phyloP scores from a whole-genome alignment of 139 green algal genomes.

The Picochlorum sp. region DNA sequence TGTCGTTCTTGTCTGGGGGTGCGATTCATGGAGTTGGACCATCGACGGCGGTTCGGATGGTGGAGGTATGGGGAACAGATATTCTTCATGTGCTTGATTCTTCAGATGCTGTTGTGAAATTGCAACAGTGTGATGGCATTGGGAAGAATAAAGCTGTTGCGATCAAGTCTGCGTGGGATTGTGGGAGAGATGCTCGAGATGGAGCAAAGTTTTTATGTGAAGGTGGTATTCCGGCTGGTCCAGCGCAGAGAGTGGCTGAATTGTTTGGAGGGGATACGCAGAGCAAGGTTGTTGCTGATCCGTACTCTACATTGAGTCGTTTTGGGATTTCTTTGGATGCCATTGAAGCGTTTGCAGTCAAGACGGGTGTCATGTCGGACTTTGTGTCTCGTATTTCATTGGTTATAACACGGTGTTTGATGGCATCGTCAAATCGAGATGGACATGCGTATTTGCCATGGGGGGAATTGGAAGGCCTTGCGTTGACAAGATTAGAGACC shows the following conservation, averaged over 20 bases:
- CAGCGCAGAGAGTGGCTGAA: conserved; percentile 19
- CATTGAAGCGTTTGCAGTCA: conserved; percentile 29
- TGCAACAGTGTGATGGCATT: conserved; percentile 16
- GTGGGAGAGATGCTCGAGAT: conserved; percentile 4
- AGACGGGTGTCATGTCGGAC: conserved; percentile 10
- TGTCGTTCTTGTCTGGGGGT: conserved; percentile 25
- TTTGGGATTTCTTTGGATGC: conserved; percentile 12
- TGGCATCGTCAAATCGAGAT: conserved; percentile 8
- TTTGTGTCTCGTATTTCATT: conserved; percentile 23
- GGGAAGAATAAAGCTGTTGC: conserved; percentile 8
- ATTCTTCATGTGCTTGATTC: conserved; percentile 27
- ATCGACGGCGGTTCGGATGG: conserved; percentile 22
- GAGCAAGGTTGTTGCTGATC: conserved; percentile 4
- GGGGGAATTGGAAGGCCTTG: conserved; percentile 14
- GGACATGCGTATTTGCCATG: conserved; percentile 46
- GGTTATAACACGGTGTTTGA: conserved; percentile 28
- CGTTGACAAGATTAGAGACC: not conserved
- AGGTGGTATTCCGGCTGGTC: conserved; percentile 10
- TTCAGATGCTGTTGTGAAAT: conserved; percentile 10
- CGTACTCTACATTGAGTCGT: conserved; percentile 13
- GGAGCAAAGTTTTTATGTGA: conserved; percentile 13
- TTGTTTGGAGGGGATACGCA: not conserved
- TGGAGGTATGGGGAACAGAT: conserved; percentile 14
- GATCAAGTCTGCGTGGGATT: conserved; percentile 32
- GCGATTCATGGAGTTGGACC: conserved; percentile 34